These are phyloP conservation scores for Rauvolfia tetraphylla DNA, from an alignment of 257 asterid genomes.

Conservation along the genomic window DNA sequence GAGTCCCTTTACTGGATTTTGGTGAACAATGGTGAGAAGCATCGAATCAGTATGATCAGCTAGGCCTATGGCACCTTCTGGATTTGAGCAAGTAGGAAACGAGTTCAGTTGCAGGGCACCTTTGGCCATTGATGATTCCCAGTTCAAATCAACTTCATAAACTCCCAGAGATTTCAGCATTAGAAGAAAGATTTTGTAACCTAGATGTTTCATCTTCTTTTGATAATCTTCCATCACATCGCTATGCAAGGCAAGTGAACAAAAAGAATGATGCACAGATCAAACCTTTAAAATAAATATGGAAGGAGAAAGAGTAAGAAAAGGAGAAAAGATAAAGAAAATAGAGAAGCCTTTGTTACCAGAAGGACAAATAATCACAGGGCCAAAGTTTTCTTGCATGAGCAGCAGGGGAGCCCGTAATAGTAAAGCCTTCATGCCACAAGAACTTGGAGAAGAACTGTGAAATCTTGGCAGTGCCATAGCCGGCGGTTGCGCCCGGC, in stretches of 20 bases:
- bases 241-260: constrained; percentile 24
- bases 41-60: constrained; percentile 80
- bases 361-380: constrained; percentile 36
- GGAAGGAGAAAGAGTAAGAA: no score
- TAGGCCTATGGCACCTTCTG: constrained; percentile 61
- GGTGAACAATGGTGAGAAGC: constrained; percentile 74
- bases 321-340: no score
- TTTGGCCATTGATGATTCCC: constrained; percentile 22
- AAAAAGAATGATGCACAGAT: no score
- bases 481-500: constrained; percentile 59
- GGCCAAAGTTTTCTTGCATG: constrained; percentile 85
- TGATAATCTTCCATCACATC: constrained; percentile 65
- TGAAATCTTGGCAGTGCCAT: constrained; percentile 66
- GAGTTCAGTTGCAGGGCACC: constrained; percentile 75
- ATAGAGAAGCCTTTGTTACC: constrained; percentile 45
- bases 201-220: constrained; percentile 50
- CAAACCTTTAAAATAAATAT: no score
- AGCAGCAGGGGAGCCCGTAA: constrained; percentile 57
- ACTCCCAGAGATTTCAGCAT: no score
- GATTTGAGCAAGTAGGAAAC: constrained; percentile 77
- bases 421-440: constrained; percentile 95
- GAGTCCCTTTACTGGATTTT: constrained; percentile 55
- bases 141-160: constrained; percentile 33
- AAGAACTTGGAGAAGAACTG: constrained; percentile 54
- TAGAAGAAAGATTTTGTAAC: constrained; percentile 39